phyloP scores from a whole-genome alignment of 2,329 filamentous ascomycete genomes.

The Colletotrichum destructivum region DNA sequence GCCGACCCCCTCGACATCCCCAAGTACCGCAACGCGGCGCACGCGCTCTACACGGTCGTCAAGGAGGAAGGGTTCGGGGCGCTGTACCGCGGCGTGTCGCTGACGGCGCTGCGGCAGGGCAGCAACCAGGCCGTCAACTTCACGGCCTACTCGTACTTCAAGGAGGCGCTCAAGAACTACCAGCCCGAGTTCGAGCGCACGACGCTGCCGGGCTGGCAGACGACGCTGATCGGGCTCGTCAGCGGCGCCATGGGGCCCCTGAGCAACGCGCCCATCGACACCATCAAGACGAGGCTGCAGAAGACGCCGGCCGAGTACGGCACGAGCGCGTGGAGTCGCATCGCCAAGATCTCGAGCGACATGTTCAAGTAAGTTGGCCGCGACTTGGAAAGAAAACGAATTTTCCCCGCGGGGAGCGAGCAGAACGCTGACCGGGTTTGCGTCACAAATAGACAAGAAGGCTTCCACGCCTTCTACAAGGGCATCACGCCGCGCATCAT shows the following conservation, averaged over 20 bases:
- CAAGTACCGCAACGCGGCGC: slow-evolving; percentile 96
- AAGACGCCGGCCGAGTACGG: slow-evolving; percentile 88
- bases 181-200: slow-evolving; percentile 78
- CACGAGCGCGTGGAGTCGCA: slow-evolving; percentile 84
- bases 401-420: no score
- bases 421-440: slow-evolving; percentile 11
- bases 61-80: slow-evolving; percentile 91
- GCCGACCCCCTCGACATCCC: slow-evolving; percentile 95
- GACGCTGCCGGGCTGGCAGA: slow-evolving; percentile 89
- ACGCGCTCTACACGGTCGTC: slow-evolving; percentile 87
- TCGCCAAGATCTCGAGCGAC: slow-evolving; percentile 82
- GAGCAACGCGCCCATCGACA: slow-evolving; percentile 97
- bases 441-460: slow-evolving; percentile 79
- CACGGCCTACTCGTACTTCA: slow-evolving; percentile 96
- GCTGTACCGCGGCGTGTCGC: slow-evolving; percentile 91
- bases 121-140: slow-evolving; percentile 99
- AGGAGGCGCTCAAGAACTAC: slow-evolving; percentile 79
- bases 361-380: slow-evolving; percentile 80
- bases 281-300: slow-evolving; percentile 97
- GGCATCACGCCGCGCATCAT: slow-evolving; percentile 98
- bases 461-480: slow-evolving; percentile 96
- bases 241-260: slow-evolving; percentile 95
- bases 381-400: no score
- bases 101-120: slow-evolving; percentile 94
- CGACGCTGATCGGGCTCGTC: slow-evolving; percentile 90